phyloP scores from a whole-genome alignment of 176 grass and related monocot species.

The Oryza meridionalis region DNA sequence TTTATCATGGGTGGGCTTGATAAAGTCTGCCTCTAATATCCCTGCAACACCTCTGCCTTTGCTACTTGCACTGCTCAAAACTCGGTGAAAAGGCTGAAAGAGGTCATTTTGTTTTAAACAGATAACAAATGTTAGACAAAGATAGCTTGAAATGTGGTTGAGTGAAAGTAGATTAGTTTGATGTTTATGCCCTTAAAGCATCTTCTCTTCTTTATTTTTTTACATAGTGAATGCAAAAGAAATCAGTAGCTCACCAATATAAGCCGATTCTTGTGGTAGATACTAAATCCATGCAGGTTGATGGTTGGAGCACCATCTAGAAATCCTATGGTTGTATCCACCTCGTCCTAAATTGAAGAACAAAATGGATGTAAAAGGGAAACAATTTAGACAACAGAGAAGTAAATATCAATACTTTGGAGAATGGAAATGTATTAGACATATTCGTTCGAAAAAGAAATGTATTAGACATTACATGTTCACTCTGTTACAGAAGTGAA shows the following conservation, averaged over 20 bases:
- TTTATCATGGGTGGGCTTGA: slow-evolving; percentile 72
- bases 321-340: slow-evolving; percentile 63
- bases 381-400: background rate
- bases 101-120: background rate
- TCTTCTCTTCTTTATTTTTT: background rate
- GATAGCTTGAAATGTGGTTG: background rate
- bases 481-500: slow-evolving; percentile 5
- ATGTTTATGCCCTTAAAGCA: background rate
- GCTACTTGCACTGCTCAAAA: slow-evolving; percentile 39
- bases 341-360: slow-evolving; percentile 50
- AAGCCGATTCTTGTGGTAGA: slow-evolving; percentile 67
- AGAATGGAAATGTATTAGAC: background rate
- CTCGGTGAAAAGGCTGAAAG: slow-evolving; percentile 57
- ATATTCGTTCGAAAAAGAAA: background rate
- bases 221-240: background rate
- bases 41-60: slow-evolving; percentile 50
- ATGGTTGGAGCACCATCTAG: slow-evolving; percentile 52
- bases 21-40: slow-evolving; percentile 56
- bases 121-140: background rate
- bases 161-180: background rate
- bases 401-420: background rate
- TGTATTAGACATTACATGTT: background rate
- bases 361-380: background rate
- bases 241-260: slow-evolving; percentile 49
- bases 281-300: slow-evolving; percentile 65